A percentile compares a stretch with the other conserved stretches of the same genome.
Evolutionary conservation across 2,329 filamentous ascomycete genomes (phyloP).

Genomic region (Colletotrichum chrysophilum): DNA sequence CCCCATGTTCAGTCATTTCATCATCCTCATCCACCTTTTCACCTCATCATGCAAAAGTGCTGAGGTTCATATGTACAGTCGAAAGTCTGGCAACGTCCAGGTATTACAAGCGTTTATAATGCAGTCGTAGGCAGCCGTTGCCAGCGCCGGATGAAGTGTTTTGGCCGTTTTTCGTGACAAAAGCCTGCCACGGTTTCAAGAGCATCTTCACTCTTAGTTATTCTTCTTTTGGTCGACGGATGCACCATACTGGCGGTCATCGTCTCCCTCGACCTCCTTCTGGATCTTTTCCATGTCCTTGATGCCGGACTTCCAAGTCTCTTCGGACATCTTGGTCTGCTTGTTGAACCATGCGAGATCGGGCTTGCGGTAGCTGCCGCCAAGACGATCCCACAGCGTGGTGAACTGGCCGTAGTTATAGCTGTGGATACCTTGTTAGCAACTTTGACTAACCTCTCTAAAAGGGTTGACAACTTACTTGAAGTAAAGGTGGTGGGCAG

Average conservation of each 20-base stretch:
- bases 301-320: conserved; percentile 65
- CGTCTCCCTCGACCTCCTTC: conserved; percentile 43
- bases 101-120: conserved; percentile 4
- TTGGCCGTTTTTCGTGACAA: background rate
- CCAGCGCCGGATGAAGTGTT: background rate
- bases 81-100: background rate
- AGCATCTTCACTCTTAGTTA: conserved; percentile 2
- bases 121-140: background rate
- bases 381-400: conserved; percentile 76
- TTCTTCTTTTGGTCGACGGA: conserved; percentile 26
- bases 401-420: conserved; percentile 79
- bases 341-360: conserved; percentile 74
- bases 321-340: conserved; percentile 72
- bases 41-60: background rate
- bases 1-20: background rate
- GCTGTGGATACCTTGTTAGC: conserved; percentile 59
- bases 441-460: background rate
- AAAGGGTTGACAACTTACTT: conserved; percentile 4
- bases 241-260: conserved; percentile 23
- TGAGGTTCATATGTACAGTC: conserved; percentile 1
- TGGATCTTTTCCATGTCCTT: conserved; percentile 71
- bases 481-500: conserved; percentile 69
- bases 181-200: background rate
- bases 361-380: conserved; percentile 75
- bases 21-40: background rate